A percentile compares a stretch with the other conserved stretches of the same genome.
These are phyloP conservation scores for Calocera cornea DNA, from an alignment of 768 basidiomycete genomes.

Conservation along the genomic window DNA sequence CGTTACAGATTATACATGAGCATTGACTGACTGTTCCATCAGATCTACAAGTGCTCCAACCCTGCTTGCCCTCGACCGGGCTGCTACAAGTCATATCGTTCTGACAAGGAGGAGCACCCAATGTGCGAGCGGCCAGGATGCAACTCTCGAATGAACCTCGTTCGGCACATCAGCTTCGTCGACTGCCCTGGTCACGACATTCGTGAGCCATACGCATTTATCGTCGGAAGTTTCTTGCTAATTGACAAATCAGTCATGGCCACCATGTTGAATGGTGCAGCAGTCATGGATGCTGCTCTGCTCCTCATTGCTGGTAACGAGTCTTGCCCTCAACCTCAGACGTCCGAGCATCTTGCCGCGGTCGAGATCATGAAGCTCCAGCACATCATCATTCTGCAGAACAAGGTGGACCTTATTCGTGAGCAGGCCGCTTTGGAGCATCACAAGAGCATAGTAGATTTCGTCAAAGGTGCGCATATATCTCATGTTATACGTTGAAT, in stretches of 20 bases:
- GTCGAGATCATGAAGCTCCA: conserved; percentile 99
- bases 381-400: conserved; percentile 94
- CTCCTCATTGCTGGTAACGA: conserved; percentile 95
- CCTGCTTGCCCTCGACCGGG: conserved; percentile 84
- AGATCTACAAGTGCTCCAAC: conserved; percentile 99
- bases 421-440: conserved; percentile 90
- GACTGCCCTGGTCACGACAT: conserved; percentile 36
- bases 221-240: neutral
- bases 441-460: conserved; percentile 86
- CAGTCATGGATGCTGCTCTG: conserved; percentile 98
- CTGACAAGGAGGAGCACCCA: conserved; percentile 86
- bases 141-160: conserved; percentile 73
- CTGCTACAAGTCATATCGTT: conserved; percentile 85
- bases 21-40: neutral
- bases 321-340: conserved; percentile 97
- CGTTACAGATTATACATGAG: neutral
- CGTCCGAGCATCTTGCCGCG: conserved; percentile 94
- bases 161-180: conserved; percentile 97
- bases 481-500: neutral
- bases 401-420: conserved; percentile 97
- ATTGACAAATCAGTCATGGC: conserved; percentile 66
- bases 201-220: conserved; percentile 7
- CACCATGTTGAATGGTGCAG: conserved; percentile 99
- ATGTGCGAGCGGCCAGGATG: conserved; percentile 90
- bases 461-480: conserved; percentile 63